Conservation (phyloP, 805 yeast species). For the Saturnispora halmiae region DNA sequence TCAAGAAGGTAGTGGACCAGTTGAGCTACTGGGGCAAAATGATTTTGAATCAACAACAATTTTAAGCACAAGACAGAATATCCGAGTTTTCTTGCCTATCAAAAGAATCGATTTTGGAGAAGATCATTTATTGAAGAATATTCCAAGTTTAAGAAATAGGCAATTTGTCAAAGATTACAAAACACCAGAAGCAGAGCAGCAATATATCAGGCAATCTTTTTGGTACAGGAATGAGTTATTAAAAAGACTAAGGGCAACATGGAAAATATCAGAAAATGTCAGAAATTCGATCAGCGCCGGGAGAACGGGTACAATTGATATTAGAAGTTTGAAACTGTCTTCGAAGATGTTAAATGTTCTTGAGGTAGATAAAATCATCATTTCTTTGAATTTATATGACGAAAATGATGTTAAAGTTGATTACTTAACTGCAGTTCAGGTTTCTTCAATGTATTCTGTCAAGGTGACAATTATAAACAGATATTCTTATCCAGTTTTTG, state of each 20-base stretch:
- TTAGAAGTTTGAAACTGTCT: conserved; percentile 57
- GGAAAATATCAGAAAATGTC: conserved; percentile 38
- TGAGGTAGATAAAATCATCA: conserved; percentile 38
- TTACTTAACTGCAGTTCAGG: conserved; percentile 24
- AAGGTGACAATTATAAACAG: conserved; percentile 43
- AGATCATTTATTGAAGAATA: conserved; percentile 37
- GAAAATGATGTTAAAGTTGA: conserved; percentile 13
- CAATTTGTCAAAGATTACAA: conserved; percentile 59
- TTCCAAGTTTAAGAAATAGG: conserved; percentile 63
- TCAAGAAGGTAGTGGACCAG: conserved; percentile 19
- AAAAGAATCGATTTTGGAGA: conserved; percentile 40
- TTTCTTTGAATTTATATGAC: conserved; percentile 30
- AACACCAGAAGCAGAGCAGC: conserved; percentile 47
- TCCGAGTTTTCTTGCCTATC: conserved; percentile 65
- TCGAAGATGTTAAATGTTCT: conserved; percentile 50
- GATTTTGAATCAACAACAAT: conserved; percentile 15
- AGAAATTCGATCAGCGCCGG: conserved; percentile 24
- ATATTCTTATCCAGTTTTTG: conserved; percentile 34
- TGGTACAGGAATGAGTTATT: conserved; percentile 74
- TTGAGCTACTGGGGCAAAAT: conserved; percentile 13
- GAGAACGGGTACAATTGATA: conserved; percentile 51
- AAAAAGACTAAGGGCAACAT: conserved; percentile 49
- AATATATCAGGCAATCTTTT: conserved; percentile 51
- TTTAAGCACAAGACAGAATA: conserved; percentile 23
- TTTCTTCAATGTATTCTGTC: conserved; percentile 46